A percentile compares a stretch with the other conserved stretches of the same genome.
Evolutionary conservation across 2,329 filamentous ascomycete species (phyloP).

Genomic region (Penicillium italicum): DNA sequence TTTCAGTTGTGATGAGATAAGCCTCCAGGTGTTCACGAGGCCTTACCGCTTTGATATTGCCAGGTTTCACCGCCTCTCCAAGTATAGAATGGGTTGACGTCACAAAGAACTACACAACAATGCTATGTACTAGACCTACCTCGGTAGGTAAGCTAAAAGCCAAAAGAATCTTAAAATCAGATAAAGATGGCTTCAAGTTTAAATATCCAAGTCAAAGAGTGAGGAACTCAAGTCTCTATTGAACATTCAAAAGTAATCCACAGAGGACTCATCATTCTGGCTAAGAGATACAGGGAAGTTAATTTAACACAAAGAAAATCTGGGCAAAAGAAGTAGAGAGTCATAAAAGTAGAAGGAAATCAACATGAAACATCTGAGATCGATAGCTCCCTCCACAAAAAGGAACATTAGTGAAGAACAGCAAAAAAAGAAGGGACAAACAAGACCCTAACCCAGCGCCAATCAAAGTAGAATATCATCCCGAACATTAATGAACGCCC

Average conservation of each 20-base stretch:
- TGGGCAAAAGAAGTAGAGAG: background rate
- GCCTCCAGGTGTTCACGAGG: background rate
- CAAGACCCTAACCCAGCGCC: conserved; percentile 3
- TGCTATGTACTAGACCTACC: background rate
- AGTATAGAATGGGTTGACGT: background rate
- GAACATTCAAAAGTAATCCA: background rate
- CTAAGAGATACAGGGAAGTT: background rate
- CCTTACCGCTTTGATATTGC: conserved; percentile 2
- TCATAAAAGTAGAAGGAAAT: background rate
- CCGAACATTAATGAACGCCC: conserved; percentile 73
- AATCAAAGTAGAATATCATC: conserved; percentile 45
- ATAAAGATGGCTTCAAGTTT: background rate
- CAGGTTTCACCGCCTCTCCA: background rate
- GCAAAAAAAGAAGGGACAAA: background rate
- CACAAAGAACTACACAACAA: background rate
- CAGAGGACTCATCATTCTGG: background rate
- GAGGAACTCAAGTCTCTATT: background rate
- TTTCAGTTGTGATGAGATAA: conserved; percentile 3
- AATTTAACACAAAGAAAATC: background rate
- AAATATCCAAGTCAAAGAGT: background rate
- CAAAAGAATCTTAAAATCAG: background rate
- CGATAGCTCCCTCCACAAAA: background rate
- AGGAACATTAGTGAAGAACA: background rate
- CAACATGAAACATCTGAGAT: background rate
- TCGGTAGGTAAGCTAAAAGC: too few species aligned